phyloP scores from a whole-genome alignment of 352 stramenopile species.

The Achlya hypogyna region DNA sequence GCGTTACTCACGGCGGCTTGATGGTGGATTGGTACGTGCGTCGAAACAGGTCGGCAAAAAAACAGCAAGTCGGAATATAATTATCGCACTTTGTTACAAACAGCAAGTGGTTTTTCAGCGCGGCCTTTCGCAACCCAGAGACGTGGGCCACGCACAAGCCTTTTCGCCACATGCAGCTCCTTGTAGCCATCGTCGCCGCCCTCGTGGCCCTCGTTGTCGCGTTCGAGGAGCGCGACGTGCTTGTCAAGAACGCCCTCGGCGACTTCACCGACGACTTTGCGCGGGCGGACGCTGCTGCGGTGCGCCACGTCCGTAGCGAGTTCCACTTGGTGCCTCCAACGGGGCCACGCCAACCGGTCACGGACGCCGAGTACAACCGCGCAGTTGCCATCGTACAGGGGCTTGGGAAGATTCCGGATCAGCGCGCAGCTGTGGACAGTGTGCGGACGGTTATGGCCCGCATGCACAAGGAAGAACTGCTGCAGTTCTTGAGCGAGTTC shows the following conservation, averaged over 20 bases:
- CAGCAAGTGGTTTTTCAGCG: no score
- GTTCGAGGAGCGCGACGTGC: background rate
- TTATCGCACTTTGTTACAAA: background rate
- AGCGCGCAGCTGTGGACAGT: background rate
- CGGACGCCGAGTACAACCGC: background rate
- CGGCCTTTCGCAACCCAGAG: no score
- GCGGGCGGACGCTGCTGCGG: background rate
- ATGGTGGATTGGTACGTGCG: no score
- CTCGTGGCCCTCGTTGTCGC: background rate
- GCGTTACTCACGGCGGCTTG: no score
- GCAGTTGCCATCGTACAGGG: background rate
- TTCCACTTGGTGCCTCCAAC: background rate
- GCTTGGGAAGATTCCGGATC: background rate
- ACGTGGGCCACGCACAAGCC: background rate
- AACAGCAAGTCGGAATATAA: background rate
- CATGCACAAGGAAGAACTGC: background rate
- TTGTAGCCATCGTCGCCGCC: background rate
- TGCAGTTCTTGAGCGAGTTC: background rate
- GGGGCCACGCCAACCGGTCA: background rate
- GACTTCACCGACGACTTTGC: conserved; percentile 5
- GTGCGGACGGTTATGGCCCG: background rate
- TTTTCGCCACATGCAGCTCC: background rate
- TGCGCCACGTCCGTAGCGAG: background rate
- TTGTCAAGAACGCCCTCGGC: background rate
- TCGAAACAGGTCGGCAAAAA: background rate